Base-by-base conservation (phyloP, 345 rosid genomes). In the Firmiana major region DNA sequence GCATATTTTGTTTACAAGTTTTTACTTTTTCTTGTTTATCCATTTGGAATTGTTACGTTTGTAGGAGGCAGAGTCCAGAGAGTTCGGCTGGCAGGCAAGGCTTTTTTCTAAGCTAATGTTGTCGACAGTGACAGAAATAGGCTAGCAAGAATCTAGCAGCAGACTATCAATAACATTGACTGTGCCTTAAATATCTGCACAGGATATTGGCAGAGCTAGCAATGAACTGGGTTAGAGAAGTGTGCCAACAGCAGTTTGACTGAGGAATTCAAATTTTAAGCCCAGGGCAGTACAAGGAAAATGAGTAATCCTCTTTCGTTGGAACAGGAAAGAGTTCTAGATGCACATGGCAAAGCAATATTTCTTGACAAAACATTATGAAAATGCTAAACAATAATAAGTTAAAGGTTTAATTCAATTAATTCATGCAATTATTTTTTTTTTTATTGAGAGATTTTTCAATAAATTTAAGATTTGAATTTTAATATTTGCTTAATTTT, bases 171-270 rank as follows among this genome's bases (percentile, higher is more conserved):
- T 46, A 67, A 46, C 49, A 46, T 75, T 78, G 77, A 82, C 58
- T 4, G n/a, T 49, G 34, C 15, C 19, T 5, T 42, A 4, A 36
- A 67, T 12, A 26, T 48, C 1, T 26, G 71, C 36, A 51, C 5
- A 40, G 28, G 1, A 38, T 17, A 19, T 7, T 19, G 4, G 1
- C 24, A 15, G 24, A 66, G 77, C 81, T 80, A 77, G 79, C 79
- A 73, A 43, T 45, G 59, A 59, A 42, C 5, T 68, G 55, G 34
- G 21, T 0, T 68, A 24, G 24, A 6, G 53, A 24, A 82, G 36
- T 55, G 5, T 13, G 82, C 80, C 83, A 77, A 16, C 60, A 19
- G 79, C 76, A 78, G 40, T 75, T 49, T 65, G 74, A 73, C 63
- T 24, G 2, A 59, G 31, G 15, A 34, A 34, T 0, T 12, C 4